These are phyloP conservation scores for Penicillium crustosum DNA, from an alignment of 2,329 filamentous ascomycete genomes.

Conservation along the genomic window DNA sequence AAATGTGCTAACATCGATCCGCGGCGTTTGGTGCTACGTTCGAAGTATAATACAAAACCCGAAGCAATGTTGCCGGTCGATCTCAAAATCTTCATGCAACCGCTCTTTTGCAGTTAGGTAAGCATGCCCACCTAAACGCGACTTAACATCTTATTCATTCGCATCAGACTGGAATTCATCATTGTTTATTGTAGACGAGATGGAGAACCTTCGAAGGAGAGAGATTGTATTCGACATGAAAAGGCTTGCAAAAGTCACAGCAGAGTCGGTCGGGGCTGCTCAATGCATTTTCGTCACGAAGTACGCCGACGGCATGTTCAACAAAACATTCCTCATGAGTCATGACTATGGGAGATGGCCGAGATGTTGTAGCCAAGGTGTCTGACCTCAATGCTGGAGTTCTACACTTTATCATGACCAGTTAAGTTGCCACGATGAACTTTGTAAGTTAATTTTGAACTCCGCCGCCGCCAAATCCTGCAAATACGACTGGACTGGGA, in stretches of 20 bases:
- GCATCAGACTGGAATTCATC: constrained; percentile 29
- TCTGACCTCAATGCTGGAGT: constrained; percentile 36
- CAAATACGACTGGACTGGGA: constrained; percentile 2
- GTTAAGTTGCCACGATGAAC: constrained; percentile 39
- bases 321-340: constrained; percentile 30
- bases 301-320: constrained; percentile 36
- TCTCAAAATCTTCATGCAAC: constrained; percentile 14
- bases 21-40: neutral
- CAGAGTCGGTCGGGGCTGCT: constrained; percentile 22
- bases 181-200: constrained; percentile 30
- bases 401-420: constrained; percentile 34
- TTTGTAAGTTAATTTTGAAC: constrained; percentile 17
- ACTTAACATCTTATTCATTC: constrained; percentile 17
- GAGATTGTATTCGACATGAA: constrained; percentile 27
- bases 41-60: constrained; percentile 8
- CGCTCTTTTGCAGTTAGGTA: constrained; percentile 13
- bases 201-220: constrained; percentile 24
- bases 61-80: constrained; percentile 16
- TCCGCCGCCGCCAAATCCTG: neutral
- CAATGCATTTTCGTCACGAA: constrained; percentile 22
- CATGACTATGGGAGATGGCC: constrained; percentile 34
- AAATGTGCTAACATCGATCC: too few relatives aligned
- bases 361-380: constrained; percentile 34
- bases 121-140: constrained; percentile 10
- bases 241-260: constrained; percentile 17